These are phyloP conservation scores for Nicotiana knightiana DNA, from an alignment of 257 asterid species.

Conservation along the genomic window DNA sequence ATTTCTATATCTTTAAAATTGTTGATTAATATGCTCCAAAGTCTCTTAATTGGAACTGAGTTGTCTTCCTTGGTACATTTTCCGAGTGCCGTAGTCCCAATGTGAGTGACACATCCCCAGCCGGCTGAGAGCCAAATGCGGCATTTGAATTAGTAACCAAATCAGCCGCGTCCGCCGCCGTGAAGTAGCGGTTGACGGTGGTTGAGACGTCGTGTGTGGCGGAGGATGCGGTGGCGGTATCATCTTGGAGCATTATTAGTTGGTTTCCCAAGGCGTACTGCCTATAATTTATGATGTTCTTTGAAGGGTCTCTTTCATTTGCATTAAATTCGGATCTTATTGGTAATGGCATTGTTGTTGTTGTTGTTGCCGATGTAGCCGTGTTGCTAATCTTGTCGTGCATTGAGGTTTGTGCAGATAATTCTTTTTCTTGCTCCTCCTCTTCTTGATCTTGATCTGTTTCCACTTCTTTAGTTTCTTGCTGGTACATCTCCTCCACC, in stretches of 20 bases:
- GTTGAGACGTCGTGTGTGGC: background rate
- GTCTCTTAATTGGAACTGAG: constrained; percentile 46
- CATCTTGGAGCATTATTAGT: constrained; percentile 11
- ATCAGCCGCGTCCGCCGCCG: background rate
- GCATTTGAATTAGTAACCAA: background rate
- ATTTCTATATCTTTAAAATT: background rate
- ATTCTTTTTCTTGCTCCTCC: background rate
- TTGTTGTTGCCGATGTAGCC: background rate
- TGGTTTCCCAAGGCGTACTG: constrained; percentile 39
- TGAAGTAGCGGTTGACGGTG: background rate
- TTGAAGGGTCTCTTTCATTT: constrained; percentile 43
- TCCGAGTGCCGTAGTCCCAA: constrained; percentile 63
- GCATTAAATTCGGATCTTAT: constrained; percentile 35
- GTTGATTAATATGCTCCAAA: constrained; percentile 33
- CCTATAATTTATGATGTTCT: constrained; percentile 25
- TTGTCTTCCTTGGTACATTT: constrained; percentile 42
- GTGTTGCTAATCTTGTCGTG: background rate
- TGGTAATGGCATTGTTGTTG: constrained; percentile 16
- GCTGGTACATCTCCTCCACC: constrained; percentile 84
- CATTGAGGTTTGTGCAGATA: constrained; percentile 23
- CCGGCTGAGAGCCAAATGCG: constrained; percentile 23
- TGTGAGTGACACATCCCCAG: constrained; percentile 58
- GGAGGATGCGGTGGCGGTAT: constrained; percentile 15
- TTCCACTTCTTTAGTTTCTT: constrained; percentile 40
- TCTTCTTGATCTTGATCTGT: constrained; percentile 16